Evolutionary conservation across 805 yeast genomes (phyloP).

Genomic region (Metschnikowia hibisci): DNA sequence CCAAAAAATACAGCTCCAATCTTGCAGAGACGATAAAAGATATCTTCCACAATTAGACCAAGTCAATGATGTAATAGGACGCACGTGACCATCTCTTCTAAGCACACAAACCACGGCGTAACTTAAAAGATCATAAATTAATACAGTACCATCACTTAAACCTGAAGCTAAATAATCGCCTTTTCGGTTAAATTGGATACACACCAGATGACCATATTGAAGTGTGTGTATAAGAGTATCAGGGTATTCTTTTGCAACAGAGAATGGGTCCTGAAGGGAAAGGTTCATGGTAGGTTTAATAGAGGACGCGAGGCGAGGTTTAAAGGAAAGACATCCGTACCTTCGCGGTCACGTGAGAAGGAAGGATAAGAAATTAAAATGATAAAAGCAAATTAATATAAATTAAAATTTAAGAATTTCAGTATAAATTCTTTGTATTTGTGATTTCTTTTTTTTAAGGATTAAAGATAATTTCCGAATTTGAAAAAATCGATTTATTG

Average conservation of each 20-base stretch:
- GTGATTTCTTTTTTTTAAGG: too few species aligned
- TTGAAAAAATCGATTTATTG: too few species aligned
- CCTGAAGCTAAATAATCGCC: conserved; percentile 60
- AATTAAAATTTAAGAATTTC: too few species aligned
- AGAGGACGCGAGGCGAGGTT: background rate
- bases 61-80: conserved; percentile 65
- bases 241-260: conserved; percentile 88
- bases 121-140: conserved; percentile 47
- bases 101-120: conserved; percentile 50
- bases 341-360: conserved; percentile 6
- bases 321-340: too few species aligned
- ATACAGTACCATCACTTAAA: conserved; percentile 15
- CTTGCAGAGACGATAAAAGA: conserved; percentile 68
- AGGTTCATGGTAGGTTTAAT: conserved; percentile 57
- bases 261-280: conserved; percentile 82
- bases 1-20: conserved; percentile 82
- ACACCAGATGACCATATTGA: conserved; percentile 61
- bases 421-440: too few species aligned
- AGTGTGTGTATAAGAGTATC: conserved; percentile 73
- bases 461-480: too few species aligned
- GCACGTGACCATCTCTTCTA: conserved; percentile 53
- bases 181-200: conserved; percentile 60
- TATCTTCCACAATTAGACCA: conserved; percentile 78
- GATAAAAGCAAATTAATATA: too few species aligned
- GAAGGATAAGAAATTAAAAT: too few species aligned